Evolutionary conservation across 2,329 filamentous ascomycete genomes (phyloP).

Genomic region (Lecanicillium sp.): DNA sequence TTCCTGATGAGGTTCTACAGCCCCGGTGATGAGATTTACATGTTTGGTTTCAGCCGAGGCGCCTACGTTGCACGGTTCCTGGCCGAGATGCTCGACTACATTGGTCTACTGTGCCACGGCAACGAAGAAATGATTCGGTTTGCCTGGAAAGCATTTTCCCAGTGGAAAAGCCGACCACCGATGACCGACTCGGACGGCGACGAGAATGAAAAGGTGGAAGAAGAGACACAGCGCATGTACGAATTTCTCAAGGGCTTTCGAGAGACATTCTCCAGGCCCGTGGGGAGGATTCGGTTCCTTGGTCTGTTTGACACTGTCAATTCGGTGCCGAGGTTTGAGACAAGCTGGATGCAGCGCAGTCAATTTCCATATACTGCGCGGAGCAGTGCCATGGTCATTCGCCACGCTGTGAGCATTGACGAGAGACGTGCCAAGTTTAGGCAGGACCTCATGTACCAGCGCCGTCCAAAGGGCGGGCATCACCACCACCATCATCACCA

Average conservation of each 20-base stretch:
- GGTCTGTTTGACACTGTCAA: constrained; percentile 80
- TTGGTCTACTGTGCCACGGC: constrained; percentile 69
- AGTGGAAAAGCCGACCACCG: constrained; percentile 59
- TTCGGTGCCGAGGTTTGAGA: constrained; percentile 69
- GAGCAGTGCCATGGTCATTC: constrained; percentile 51
- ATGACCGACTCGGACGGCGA: constrained; percentile 26
- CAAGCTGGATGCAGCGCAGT: constrained; percentile 66
- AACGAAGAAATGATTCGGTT: constrained; percentile 83
- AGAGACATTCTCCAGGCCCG: constrained; percentile 71
- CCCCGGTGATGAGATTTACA: constrained; percentile 56
- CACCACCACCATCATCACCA: constrained; percentile 14
- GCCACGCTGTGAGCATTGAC: constrained; percentile 63
- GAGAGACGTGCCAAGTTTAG: constrained; percentile 65
- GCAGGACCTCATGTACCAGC: constrained; percentile 58
- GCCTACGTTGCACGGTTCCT: constrained; percentile 67
- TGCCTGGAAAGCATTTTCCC: constrained; percentile 73
- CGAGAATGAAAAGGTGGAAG: constrained; percentile 20
- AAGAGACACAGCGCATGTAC: constrained; percentile 45
- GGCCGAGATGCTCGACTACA: constrained; percentile 77
- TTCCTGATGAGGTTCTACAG: constrained; percentile 70
- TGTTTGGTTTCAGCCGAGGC: constrained; percentile 68
- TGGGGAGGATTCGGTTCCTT: constrained; percentile 65
- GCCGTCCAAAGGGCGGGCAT: constrained; percentile 6
- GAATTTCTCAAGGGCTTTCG: constrained; percentile 71
- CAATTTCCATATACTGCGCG: constrained; percentile 63